Conservation (phyloP, 768 basidiomycete species). For the Mycena pura region DNA sequence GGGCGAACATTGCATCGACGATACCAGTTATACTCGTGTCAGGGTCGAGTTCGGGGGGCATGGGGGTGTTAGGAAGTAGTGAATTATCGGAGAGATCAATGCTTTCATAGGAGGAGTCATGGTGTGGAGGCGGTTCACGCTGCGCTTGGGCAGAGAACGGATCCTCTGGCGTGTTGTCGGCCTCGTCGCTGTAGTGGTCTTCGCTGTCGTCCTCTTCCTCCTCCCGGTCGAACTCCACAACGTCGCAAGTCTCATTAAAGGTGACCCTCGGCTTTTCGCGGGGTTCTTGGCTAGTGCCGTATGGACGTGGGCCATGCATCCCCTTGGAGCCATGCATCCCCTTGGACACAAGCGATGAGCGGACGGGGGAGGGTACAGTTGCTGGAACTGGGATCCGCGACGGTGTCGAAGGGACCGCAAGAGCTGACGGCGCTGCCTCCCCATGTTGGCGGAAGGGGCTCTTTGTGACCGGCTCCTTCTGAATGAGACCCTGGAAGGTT, state of each 20-base stretch:
- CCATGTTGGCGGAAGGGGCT: conserved; percentile 70
- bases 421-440: conserved; percentile 36
- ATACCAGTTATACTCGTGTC: conserved; percentile 74
- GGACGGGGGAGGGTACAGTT: conserved; percentile 56
- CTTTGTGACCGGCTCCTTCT: conserved; percentile 81
- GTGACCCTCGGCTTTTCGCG: conserved; percentile 85
- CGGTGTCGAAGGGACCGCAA: conserved; percentile 31
- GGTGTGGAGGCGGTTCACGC: conserved; percentile 34
- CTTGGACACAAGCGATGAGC: conserved; percentile 73
- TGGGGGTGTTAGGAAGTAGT: conserved; percentile 39
- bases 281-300: conserved; percentile 56
- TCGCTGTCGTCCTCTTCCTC: conserved; percentile 47
- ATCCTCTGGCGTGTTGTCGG: conserved; percentile 46
- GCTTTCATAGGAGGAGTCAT: conserved; percentile 52
- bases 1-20: conserved; percentile 72
- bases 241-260: conserved; percentile 81
- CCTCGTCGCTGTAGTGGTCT: conserved; percentile 40
- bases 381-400: conserved; percentile 33
- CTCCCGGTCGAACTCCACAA: conserved; percentile 78
- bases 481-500: conserved; percentile 72
- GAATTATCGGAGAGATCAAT: conserved; percentile 48
- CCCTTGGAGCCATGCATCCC: conserved; percentile 77
- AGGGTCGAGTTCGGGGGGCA: conserved; percentile 46
- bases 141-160: conserved; percentile 51
- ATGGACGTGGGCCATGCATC: conserved; percentile 77